Evolutionary conservation across 2,329 filamentous ascomycete species (phyloP), one percentile per base, ranked within the genome.

Genomic region (Stemphylium lycopersici): DNA sequence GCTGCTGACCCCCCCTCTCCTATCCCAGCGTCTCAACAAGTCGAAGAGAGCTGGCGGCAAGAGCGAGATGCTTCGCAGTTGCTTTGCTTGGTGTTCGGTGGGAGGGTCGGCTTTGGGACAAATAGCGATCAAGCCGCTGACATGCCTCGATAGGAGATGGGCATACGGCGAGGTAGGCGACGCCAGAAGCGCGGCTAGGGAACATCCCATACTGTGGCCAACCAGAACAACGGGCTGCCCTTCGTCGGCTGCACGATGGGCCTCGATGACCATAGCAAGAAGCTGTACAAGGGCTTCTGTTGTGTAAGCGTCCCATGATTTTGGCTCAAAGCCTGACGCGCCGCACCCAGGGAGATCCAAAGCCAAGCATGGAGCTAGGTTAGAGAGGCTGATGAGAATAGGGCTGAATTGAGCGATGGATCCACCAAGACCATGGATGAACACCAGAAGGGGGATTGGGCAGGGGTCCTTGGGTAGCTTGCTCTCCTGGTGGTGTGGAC

Each of bases 311-410:
- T 86, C 82, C 87, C 90, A 93, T 18, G 82, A 75, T 13, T 79
- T 85, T 16, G 89, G 88, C 13, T 83, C 79, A 74, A 93, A 96
- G 7, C 83, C 79, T 2, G 93, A 97, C 18, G 88, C 80, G 26
- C 95, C 95, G 66, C 93, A 96, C 34, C 95, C 95, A 1, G 95
- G 93, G 3, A 97, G 81, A 72, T 99, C 95, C 59, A 98, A 87
- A 3, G 91, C 90, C 34, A 96, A 82, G 72, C 93, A 96, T 42
- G 92, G 88, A 11, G 90, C 91, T 43, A 92, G 80, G 69, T 96
- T 91, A 45, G 90, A 85, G 42, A 99, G 81, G 73, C 90, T 95
- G 16, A 86, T 89, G 13, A 98, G 78, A 4, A 98, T 78, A 26
- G 90, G 86, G 50, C 90, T 84, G 70, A 97, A 98, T 70, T 98